These are phyloP conservation scores for Zymoseptoria tritici DNA, from an alignment of 2,329 filamentous ascomycete genomes.

Conservation along the genomic window DNA sequence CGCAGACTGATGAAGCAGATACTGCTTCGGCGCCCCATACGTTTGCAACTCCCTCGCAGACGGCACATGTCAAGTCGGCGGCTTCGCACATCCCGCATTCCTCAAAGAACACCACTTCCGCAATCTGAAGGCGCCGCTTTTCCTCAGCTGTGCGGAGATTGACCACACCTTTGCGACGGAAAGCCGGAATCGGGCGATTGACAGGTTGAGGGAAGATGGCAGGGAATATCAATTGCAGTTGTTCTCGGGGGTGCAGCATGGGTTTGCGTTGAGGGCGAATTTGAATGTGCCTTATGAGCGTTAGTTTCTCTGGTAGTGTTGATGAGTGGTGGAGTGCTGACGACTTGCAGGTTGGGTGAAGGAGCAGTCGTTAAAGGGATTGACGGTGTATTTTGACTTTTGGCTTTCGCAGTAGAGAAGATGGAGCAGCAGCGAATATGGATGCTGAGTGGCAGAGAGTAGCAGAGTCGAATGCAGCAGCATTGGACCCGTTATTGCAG, in stretches of 20 bases:
- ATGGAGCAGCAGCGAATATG: no score
- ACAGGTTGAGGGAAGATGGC: constrained; percentile 35
- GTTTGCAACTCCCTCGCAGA: constrained; percentile 30
- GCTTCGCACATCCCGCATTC: constrained; percentile 46
- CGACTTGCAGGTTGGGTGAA: constrained; percentile 4
- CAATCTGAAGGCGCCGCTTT: constrained; percentile 31
- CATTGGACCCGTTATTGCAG: no score
- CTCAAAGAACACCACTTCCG: constrained; percentile 35
- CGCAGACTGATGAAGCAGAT: constrained; percentile 6
- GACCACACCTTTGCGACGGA: constrained; percentile 39
- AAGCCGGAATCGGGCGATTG: constrained; percentile 35
- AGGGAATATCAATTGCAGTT: constrained; percentile 31
- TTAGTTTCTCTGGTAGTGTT: constrained; percentile 12
- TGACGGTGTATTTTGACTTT: constrained; percentile 8
- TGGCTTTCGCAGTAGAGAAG: constrained; percentile 6
- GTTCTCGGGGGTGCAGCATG: constrained; percentile 30
- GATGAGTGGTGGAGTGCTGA: background rate
- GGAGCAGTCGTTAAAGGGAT: constrained; percentile 7
- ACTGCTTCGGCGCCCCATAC: constrained; percentile 36
- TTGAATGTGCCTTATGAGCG: constrained; percentile 40
- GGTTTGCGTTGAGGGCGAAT: constrained; percentile 31
- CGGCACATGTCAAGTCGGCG: constrained; percentile 36
- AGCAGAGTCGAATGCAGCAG: background rate
- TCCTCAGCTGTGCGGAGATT: constrained; percentile 41
- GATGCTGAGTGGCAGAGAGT: background rate